A percentile compares a stretch with the other conserved stretches of the same genome.
Evolutionary conservation across 1,284 basidiomycete genomes (phyloP).

Genomic region (Exsudoporus floridanus): DNA sequence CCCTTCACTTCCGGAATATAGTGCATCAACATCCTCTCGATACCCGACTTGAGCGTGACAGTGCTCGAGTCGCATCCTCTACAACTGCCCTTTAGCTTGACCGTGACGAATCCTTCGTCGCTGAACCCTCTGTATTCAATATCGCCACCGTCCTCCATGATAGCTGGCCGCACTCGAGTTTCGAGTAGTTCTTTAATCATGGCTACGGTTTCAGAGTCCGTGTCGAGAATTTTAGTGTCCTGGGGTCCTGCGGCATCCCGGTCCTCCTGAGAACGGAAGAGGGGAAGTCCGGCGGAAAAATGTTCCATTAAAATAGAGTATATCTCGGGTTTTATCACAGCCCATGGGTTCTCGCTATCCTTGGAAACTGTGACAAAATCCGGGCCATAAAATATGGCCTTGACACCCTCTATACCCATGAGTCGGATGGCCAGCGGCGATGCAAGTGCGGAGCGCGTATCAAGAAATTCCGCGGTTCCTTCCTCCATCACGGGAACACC

Average conservation of each 20-base stretch:
- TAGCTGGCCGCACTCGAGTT: constrained; percentile 92
- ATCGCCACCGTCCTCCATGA: constrained; percentile 94
- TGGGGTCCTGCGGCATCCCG: constrained; percentile 80
- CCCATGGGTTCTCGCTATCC: constrained; percentile 83
- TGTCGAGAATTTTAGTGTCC: constrained; percentile 95
- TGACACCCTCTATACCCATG: constrained; percentile 91
- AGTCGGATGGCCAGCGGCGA: constrained; percentile 93
- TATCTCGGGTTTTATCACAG: constrained; percentile 95
- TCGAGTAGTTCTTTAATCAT: constrained; percentile 99
- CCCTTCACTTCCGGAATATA: constrained; percentile 97
- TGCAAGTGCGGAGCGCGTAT: constrained; percentile 76
- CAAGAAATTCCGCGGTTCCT: constrained; percentile 92
- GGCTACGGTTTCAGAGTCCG: constrained; percentile 95
- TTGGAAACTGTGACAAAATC: constrained; percentile 98
- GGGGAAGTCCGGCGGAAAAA: constrained; percentile 84
- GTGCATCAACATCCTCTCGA: constrained; percentile 99
- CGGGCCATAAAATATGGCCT: constrained; percentile 90
- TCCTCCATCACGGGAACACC: constrained; percentile 85
- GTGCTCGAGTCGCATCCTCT: constrained; percentile 91
- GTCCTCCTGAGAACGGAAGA: constrained; percentile 83
- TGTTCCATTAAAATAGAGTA: constrained; percentile 98
- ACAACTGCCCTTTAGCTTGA: constrained; percentile 96
- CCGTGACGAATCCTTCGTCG: constrained; percentile 69
- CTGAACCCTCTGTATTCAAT: constrained; percentile 81
- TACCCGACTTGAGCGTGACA: constrained; percentile 93